Base-by-base conservation (phyloP, 305 asterid species). In the Ilex paraguariensis region DNA sequence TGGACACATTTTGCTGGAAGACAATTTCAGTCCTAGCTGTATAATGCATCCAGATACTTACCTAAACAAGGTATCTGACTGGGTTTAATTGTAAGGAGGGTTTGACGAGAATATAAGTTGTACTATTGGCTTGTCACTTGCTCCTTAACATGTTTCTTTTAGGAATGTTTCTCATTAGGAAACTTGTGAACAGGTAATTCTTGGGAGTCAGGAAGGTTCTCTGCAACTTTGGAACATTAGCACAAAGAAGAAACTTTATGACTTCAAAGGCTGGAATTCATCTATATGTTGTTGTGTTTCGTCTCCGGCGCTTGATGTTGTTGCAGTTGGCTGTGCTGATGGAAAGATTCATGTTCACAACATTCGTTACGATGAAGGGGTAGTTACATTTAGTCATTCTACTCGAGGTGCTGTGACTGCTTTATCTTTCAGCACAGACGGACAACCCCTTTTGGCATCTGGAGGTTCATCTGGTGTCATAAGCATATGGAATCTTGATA, bases 401-500 rank as follows among this genome's bases (percentile, higher is more conserved):
- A 70, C 84, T 62, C 82, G 93, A 63, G 97, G 93, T 42, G 72
- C 97, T 28, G 96, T 89, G 66, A 87, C 95, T 61, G 83, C 97
- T 61, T 67, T 92, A 74, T 85, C 98, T 62, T 92, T 92, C 87
- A 56, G 96, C 79, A 85, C 95, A 30, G 96, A 89, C 61, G 98
- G 97, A 31, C 94, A 80, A 65, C 97, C 97, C 54, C 88, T 92
- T 73, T 75, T 92, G 75, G 98, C 98, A 46, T 89, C 97, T 66
- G 98, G 98, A 66, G 91, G 95, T 68, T 85, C 96, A 33, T 89
- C 96, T 56, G 98, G 97, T 66, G 97, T 92, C 73, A 85, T 89
- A 79, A 85, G 84, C 70, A 79, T 92, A 72, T 92, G 98, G 98
- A 89, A 92, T 75, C 98, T 92, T 66, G 98, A 92, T 81, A 92